phyloP scores from a whole-genome alignment of 2,329 filamentous ascomycete genomes.

The Huntiella savannae region DNA sequence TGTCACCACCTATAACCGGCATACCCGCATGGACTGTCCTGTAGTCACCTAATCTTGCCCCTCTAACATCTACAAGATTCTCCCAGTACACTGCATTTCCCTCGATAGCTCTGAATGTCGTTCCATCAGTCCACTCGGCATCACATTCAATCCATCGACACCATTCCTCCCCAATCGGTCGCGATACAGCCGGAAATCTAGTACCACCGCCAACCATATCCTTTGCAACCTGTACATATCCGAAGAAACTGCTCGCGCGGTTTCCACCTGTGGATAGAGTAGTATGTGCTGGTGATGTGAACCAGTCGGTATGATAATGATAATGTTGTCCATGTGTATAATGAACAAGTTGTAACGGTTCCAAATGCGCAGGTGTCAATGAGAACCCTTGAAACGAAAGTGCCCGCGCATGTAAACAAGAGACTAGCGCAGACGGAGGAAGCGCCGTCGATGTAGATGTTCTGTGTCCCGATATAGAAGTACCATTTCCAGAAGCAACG shows the following conservation, averaged over 20 bases:
- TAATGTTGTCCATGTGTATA: slow-evolving; percentile 26
- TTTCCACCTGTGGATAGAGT: slow-evolving; percentile 24
- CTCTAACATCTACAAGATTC: slow-evolving; percentile 21
- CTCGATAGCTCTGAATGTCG: slow-evolving; percentile 28
- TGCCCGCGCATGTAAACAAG: slow-evolving; percentile 29
- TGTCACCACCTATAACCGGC: slow-evolving; percentile 26
- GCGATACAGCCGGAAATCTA: slow-evolving; percentile 25
- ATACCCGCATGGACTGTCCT: slow-evolving; percentile 28
- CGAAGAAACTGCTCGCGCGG: slow-evolving; percentile 27
- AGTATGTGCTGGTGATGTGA: slow-evolving; percentile 22
- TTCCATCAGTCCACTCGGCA: slow-evolving; percentile 25
- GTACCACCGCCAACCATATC: slow-evolving; percentile 28
- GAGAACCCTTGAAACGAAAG: slow-evolving; percentile 26
- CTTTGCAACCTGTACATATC: slow-evolving; percentile 23
- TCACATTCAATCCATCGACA: slow-evolving; percentile 29
- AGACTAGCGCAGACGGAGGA: slow-evolving; percentile 22
- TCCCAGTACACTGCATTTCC: slow-evolving; percentile 32
- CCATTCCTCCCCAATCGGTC: slow-evolving; percentile 18
- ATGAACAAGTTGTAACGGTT: slow-evolving; percentile 29
- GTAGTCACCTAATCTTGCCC: slow-evolving; percentile 21
- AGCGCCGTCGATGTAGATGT: slow-evolving; percentile 28
- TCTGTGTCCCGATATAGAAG: slow-evolving; percentile 21
- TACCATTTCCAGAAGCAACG: slow-evolving; percentile 19
- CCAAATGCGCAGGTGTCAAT: slow-evolving; percentile 19
- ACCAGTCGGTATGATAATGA: slow-evolving; percentile 34